Base-by-base conservation (phyloP, 2,329 filamentous ascomycete genomes). In the Albophoma yamanashiensis region DNA sequence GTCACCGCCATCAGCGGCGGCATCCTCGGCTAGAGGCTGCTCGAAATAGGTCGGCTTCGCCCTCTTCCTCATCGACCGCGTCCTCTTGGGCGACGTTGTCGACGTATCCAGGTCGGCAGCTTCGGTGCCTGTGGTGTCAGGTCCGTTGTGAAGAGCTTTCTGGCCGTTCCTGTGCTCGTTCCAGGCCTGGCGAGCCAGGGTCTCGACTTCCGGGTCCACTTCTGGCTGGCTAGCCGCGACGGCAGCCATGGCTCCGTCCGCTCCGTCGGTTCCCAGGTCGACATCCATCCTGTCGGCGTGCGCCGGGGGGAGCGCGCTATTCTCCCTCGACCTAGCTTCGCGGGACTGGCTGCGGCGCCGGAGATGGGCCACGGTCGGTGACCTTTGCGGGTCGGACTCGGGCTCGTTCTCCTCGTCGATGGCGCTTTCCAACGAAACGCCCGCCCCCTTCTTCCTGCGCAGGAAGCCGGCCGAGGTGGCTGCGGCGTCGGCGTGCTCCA, bases 11-110 rank as follows among this genome's bases (percentile, higher is more conserved):
- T 66, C 62, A 2, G 8, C 22, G 25, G 60, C 50, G 17, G 59
- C 56, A 7, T 66, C 66, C 0, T 63, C 64, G 6, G 64, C 62
- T 12, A 67, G 62, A 1, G 70, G 67, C 58, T 74, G 68, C 50
- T 74, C 71, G 63, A 77, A 78, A 59, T 73, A 79, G 22, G 77
- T 78, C 12, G 77, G 76, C 66, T 82, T 82, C 56, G 76, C 72
- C 69, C 78, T 82, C 70, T 78, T 81, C 52, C 73, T 69, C 39
- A 73, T 74, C 40, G 76, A 70, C 34, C 73, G 70, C 45, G 67
- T 60, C 62, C 64, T 69, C 62, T 68, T 70, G 31, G 63, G 61
- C 55, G 59, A 62, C n/a, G 59, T 31, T 22, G 47, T 58, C 8
- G 62, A 42, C 22, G 60, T 14, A 25, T 64, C 56, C 14, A 42